Conservation (phyloP, 2,329 filamentous ascomycete species). For the Claviceps humidiphila region DNA sequence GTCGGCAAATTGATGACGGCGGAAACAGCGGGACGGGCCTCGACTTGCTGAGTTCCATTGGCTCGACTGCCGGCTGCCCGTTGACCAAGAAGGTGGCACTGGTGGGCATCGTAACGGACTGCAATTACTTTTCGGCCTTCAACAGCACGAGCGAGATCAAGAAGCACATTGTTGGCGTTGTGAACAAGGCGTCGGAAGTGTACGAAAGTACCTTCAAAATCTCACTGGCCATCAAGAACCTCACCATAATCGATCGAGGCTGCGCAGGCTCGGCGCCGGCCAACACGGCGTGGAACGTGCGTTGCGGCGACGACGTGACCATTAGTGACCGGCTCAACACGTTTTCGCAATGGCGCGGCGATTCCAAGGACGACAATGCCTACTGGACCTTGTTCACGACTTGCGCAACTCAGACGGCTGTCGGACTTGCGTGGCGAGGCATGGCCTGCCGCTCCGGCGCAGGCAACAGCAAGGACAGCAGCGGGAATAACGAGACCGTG, state of each 20-base stretch:
- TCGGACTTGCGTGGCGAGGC: constrained; percentile 86
- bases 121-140: constrained; percentile 68
- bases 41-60: constrained; percentile 67
- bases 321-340: constrained; percentile 72
- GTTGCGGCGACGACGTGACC: constrained; percentile 47
- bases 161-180: constrained; percentile 64
- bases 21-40: constrained; percentile 54
- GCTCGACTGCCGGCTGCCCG: constrained; percentile 72
- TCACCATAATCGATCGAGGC: constrained; percentile 61
- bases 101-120: constrained; percentile 86
- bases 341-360: constrained; percentile 81
- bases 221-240: constrained; percentile 74
- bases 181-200: constrained; percentile 76
- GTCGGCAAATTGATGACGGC: constrained; percentile 58
- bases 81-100: constrained; percentile 82
- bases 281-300: constrained; percentile 71
- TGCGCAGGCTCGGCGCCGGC: constrained; percentile 59
- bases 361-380: constrained; percentile 64
- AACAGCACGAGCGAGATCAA: constrained; percentile 47
- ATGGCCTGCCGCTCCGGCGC: constrained; percentile 61
- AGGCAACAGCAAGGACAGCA: constrained; percentile 33
- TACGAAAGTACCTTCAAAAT: constrained; percentile 94
- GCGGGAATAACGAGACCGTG: constrained; percentile 53
- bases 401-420: constrained; percentile 69
- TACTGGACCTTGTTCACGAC: constrained; percentile 86